Percentiles rank a stretch among this genome's conserved stretches.
Evolutionary conservation across 768 basidiomycete genomes (phyloP).

Genomic region (Boletus reticuloceps): DNA sequence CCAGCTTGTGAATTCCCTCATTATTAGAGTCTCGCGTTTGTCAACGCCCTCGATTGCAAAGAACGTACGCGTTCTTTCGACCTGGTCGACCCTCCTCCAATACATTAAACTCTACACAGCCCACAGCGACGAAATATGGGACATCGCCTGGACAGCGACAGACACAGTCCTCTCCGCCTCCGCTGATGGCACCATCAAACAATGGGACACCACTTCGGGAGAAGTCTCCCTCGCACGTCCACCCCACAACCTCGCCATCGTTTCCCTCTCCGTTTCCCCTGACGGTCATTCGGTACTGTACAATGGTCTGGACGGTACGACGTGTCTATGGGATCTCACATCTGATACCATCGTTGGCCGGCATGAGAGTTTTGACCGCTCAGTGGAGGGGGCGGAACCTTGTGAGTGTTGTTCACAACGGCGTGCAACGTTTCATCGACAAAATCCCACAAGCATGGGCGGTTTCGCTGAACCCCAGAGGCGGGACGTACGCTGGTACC

Average conservation of each 20-base stretch:
- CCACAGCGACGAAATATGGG: constrained; percentile 81
- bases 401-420: constrained; percentile 45
- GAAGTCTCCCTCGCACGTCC: constrained; percentile 58
- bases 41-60: constrained; percentile 70
- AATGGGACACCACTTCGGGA: constrained; percentile 67
- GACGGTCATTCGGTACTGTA: constrained; percentile 67
- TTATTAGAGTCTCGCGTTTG: constrained; percentile 64
- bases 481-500: constrained; percentile 71
- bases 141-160: constrained; percentile 64
- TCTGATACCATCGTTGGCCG: constrained; percentile 58
- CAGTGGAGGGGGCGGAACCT: constrained; percentile 57
- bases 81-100: neutral
- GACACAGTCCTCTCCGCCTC: constrained; percentile 69
- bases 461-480: constrained; percentile 75
- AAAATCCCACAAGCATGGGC: constrained; percentile 62
- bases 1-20: constrained; percentile 20
- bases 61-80: constrained; percentile 54
- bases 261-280: constrained; percentile 71
- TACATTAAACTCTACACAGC: constrained; percentile 41
- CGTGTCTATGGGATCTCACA: constrained; percentile 69
- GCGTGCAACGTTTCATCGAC: neutral
- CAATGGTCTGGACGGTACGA: constrained; percentile 84
- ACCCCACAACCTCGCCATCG: constrained; percentile 82
- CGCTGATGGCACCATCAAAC: constrained; percentile 74
- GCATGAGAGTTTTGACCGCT: constrained; percentile 71